Base-by-base conservation (phyloP, 2,329 filamentous ascomycete genomes). In the Metarhizium rileyi region DNA sequence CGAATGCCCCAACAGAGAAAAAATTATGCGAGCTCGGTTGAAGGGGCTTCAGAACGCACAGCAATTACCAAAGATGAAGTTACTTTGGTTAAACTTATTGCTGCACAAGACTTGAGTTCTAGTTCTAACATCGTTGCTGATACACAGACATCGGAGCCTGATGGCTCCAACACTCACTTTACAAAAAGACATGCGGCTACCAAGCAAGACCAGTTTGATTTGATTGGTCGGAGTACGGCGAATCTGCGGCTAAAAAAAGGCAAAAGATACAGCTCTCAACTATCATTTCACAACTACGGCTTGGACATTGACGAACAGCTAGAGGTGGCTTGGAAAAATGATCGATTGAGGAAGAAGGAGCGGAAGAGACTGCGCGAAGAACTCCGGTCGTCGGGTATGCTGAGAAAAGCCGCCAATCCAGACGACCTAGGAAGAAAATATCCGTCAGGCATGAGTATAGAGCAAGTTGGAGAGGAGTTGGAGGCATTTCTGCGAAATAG, bases 221-320 rank as follows among this genome's bases (percentile, higher is more conserved):
- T 94, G 42, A 91, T 93, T 84, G 87, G 95, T 59, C 88, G 86
- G 68, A 78, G 86, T 16, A 76, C 83, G 25, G 81, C 83, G 1
- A 88, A 81, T 48, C 64, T 90, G 5, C 77, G 74, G 49, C 64
- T 66, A 42, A 80, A 76, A 53, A 84, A 80, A 59, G 71, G 76
- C 55, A 88, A 86, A 63, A 81, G 80, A 41, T 73, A 75, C 14
- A 77, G 78, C 53, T 73, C 71, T 43, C 70, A 75, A 47, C 65
- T 76, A 43, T 70, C 72, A 4, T 66, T 73, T 14, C 70, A 82
- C 49, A 70, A 78, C 22, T 64, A 85, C 0, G 86, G 90, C 57
- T 80, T 78, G 1, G 86, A 90, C 48, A 63, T 88, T 1, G 80
- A 84, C 56, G 69, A 73, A 35, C 71, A 74, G 2, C 66, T 90